Base-by-base conservation (phyloP, 1,284 basidiomycete species). In the Sporisorium scitamineum region DNA sequence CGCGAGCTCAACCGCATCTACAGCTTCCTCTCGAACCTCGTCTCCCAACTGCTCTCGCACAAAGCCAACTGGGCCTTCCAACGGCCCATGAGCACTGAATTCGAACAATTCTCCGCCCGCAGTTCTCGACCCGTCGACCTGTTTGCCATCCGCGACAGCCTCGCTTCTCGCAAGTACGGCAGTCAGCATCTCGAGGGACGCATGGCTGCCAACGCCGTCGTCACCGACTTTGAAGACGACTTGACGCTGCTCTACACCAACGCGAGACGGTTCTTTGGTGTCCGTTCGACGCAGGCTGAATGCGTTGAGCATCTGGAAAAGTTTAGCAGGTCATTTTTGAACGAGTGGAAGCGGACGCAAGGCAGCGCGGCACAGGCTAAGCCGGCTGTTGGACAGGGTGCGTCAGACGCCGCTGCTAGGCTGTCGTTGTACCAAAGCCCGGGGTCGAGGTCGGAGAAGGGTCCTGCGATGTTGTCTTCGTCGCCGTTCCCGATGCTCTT, bases 141-240 rank as follows among this genome's bases (percentile, higher is more conserved):
- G 7, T 73, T 73, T 42, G 64, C 67, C 32, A 77, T 77, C 26
- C 70, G 70, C 44, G 66, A 72, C 57, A 66, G 44, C 34, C 59
- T 77, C 22, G 45, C 60, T 16, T 31, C 70, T 16, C 63, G 70
- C 52, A 64, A 51, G 57, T 76, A 76, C 50, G 74, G 74, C 50
- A 72, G 70, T 24, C 48, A 53, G 50, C 66, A 62, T 18, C 60
- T 76, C 27, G 59, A 61, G 14, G 64, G 74, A 20, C 61, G 70
- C 29, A 63, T 62, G 53, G 69, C 69, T 6, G 69, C 70, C 53
- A 72, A 72, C 47, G 75, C 66, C 8, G 70, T 77, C 16, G 56
- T 77, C 51, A 65, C 63, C 55, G 75, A 70, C 18, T 77, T 77
- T 39, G 70, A 77, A n/a, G 68, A 66, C 50, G 75, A 77, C 37